Evolutionary conservation across 257 asterid genomes (phyloP).

Genomic region (Primulina tabacum): DNA sequence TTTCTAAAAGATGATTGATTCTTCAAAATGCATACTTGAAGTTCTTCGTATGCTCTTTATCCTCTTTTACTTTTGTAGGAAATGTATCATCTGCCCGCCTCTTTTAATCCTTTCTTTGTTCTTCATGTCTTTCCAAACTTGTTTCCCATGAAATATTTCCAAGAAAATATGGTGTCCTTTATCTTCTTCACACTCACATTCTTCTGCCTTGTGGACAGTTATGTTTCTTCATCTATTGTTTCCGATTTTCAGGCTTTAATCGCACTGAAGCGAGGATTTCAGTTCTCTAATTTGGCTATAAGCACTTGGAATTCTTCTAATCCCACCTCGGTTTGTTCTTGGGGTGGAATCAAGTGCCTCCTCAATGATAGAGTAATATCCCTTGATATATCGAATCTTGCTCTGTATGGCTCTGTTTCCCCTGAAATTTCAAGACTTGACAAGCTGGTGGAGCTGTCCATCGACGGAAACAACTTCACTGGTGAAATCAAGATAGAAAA

Average conservation of each 20-base stretch:
- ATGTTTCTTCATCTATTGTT: conserved; percentile 43
- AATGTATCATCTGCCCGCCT: conserved; percentile 31
- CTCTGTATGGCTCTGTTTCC: conserved; percentile 71
- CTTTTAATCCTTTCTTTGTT: conserved; percentile 41
- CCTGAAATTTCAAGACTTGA: conserved; percentile 61
- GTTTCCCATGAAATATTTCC: conserved; percentile 38
- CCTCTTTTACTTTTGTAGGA: conserved; percentile 43
- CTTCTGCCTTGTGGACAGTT: conserved; percentile 34
- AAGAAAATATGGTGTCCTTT: conserved; percentile 45
- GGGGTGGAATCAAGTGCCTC: conserved; percentile 73
- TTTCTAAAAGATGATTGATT: conserved; percentile 62
- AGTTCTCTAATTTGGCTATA: conserved; percentile 33
- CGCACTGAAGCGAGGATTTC: conserved; percentile 53
- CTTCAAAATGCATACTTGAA: conserved; percentile 38
- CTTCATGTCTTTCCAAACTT: conserved; percentile 49
- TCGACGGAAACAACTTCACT: conserved; percentile 96
- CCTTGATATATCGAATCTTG: conserved; percentile 59
- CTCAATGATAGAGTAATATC: conserved; percentile 53
- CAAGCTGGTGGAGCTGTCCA: conserved; percentile 52
- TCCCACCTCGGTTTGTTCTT: conserved; percentile 60
- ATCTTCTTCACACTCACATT: conserved; percentile 37
- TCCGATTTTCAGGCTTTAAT: conserved; percentile 63
- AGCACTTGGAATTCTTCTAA: conserved; percentile 59
- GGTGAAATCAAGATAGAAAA: conserved; percentile 68
- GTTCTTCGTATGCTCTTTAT: conserved; percentile 58